Evolutionary conservation across 495 filamentous ascomycete species (phyloP).

Genomic region (Astrocystis sublimbata): DNA sequence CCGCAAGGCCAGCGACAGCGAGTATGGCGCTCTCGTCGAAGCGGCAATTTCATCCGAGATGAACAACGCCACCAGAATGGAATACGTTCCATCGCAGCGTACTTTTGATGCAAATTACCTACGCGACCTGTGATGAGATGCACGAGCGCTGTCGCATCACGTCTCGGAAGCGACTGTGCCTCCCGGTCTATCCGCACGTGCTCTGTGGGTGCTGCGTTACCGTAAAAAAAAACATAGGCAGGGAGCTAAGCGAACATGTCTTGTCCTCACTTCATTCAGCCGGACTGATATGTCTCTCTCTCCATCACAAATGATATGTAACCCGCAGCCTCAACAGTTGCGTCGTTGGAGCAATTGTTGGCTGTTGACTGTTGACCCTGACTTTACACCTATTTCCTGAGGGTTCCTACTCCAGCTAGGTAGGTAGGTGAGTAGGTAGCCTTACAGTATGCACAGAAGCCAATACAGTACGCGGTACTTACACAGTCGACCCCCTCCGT

Average conservation of each 20-base stretch:
- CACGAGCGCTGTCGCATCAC: background rate
- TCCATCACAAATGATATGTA: background rate
- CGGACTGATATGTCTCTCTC: background rate
- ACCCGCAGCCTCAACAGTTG: background rate
- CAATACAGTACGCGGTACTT: background rate
- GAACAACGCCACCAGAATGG: background rate
- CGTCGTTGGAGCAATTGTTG: background rate
- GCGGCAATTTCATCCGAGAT: background rate
- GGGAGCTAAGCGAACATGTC: background rate
- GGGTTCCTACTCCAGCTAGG: background rate
- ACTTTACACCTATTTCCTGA: too few relatives aligned
- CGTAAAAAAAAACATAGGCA: background rate
- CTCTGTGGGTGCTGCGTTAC: background rate
- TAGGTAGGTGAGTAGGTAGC: constrained; percentile 7
- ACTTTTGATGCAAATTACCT: background rate
- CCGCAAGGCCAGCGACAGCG: too few relatives aligned
- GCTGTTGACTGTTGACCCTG: background rate
- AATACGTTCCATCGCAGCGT: constrained; percentile 1
- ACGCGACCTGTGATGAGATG: background rate
- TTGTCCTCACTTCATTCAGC: background rate
- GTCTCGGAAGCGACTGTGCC: background rate
- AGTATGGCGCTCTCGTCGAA: background rate
- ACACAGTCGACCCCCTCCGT: background rate
- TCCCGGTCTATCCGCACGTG: background rate
- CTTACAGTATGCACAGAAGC: constrained; percentile 7